phyloP scores from a whole-genome alignment of 306 rosid species.

The Hippophae tibetana region DNA sequence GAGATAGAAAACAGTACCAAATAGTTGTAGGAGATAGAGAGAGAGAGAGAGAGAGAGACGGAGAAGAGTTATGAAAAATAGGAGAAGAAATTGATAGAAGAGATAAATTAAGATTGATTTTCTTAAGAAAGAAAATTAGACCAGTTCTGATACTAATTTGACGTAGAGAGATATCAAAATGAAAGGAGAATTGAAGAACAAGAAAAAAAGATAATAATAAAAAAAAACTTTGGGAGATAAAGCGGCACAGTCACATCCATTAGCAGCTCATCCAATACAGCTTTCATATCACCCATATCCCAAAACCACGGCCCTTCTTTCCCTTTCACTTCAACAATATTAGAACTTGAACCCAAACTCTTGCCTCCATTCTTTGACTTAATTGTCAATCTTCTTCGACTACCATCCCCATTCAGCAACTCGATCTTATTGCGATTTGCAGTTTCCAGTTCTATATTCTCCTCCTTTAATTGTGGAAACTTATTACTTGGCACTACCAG shows the following conservation, averaged over 20 bases:
- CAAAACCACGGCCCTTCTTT: constrained; percentile 51
- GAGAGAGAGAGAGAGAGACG: too few relatives aligned
- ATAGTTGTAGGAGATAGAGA: too few relatives aligned
- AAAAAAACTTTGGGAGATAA: neutral
- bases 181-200: too few relatives aligned
- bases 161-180: too few relatives aligned
- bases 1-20: too few relatives aligned
- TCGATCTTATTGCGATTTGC: constrained; percentile 17
- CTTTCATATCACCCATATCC: constrained; percentile 69
- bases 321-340: constrained; percentile 30
- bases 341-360: constrained; percentile 12
- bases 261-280: constrained; percentile 47
- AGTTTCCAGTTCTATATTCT: constrained; percentile 51
- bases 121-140: too few relatives aligned
- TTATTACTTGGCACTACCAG: constrained; percentile 2
- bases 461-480: neutral
- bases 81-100: too few relatives aligned
- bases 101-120: too few relatives aligned
- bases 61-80: too few relatives aligned
- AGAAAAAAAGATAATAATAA: too few relatives aligned
- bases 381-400: constrained; percentile 6
- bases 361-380: constrained; percentile 11
- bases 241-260: constrained; percentile 56
- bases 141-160: too few relatives aligned
- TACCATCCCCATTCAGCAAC: constrained; percentile 19